These are phyloP conservation scores for Dinochytrium kinnereticum DNA, from an alignment of 371 early-diverging fungal species.

Conservation along the genomic window DNA sequence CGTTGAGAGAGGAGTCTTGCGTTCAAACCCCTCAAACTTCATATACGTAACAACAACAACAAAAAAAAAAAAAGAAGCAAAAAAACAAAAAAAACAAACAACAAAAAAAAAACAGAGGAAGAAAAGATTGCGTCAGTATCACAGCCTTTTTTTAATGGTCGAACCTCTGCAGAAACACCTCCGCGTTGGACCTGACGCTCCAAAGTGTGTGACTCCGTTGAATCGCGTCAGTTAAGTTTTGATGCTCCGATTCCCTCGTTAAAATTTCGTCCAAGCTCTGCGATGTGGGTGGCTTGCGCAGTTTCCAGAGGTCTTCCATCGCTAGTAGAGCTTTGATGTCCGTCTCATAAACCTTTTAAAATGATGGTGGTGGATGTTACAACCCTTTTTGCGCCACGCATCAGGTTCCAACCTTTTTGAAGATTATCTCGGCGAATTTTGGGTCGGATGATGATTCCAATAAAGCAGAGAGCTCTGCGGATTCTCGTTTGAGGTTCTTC, in stretches of 20 bases:
- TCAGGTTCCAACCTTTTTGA: constrained; percentile 71
- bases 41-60: too few relatives aligned
- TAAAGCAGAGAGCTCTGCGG: constrained; percentile 70
- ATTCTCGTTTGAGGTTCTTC: constrained; percentile 70
- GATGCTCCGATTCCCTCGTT: constrained; percentile 12
- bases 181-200: constrained; percentile 57
- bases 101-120: too few relatives aligned
- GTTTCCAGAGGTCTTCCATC: constrained; percentile 93
- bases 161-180: constrained; percentile 56
- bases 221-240: constrained; percentile 20
- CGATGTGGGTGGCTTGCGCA: constrained; percentile 71
- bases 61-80: too few relatives aligned
- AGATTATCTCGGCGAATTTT: constrained; percentile 75
- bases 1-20: constrained; percentile 45
- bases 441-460: constrained; percentile 62
- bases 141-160: background rate
- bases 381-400: constrained; percentile 6
- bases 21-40: constrained; percentile 29
- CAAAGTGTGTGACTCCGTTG: constrained; percentile 71
- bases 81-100: too few relatives aligned
- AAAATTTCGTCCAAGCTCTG: constrained; percentile 61
- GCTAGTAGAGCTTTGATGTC: constrained; percentile 79
- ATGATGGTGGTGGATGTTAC: background rate
- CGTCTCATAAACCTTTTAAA: constrained; percentile 62
- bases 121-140: too few relatives aligned